Base-by-base conservation (phyloP, 164 flowering plant genomes). In the Annona cherimola region DNA sequence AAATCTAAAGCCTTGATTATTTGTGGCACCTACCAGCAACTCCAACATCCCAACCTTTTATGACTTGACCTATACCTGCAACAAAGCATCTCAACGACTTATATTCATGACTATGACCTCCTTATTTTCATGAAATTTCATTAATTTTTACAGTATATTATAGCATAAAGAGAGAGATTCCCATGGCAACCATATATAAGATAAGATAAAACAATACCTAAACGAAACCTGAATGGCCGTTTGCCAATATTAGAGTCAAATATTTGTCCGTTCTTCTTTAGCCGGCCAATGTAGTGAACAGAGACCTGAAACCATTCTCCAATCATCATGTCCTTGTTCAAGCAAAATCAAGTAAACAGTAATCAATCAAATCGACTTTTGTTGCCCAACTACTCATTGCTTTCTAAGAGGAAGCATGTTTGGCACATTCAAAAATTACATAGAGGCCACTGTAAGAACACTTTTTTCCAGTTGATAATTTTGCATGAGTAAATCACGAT, bases 11-110 rank as follows among this genome's bases (percentile, higher is more conserved):
- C 64, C 4, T 7, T 68, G 46, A 44, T 3, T 45, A 2, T 14
- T 50, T 67, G 41, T 42, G 42, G 57, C 35, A 74, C 55, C 71
- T 86, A 93, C 98, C 98, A 63, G 84, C 83, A 57, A 95, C 88
- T 1, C 98, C 99, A 67, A 90, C 90, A 80, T 93, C 99, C 97
- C 99, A 91, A 45, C 96, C 97, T 76, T 83, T 83, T 35, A 90
- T 93, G 65, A 94, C 99, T 77, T 88, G 77, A 35, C 91, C 95
- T 5, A 90, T 77, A 76, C 98, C 98, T 94, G 86, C 45, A 77
- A 72, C 12, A 77, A 59, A 39, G 18, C 68, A 75, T 45, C 62
- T 54, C 39, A 66, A 2, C 44, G 69, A 6, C 44, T 7, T 50
- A 18, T 43, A 66, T 2, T 44, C 69, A 18, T 41, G 43, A 14